Evolutionary conservation across 2,329 filamentous ascomycete genomes (phyloP).

Genomic region (Stachybotrys elegans): DNA sequence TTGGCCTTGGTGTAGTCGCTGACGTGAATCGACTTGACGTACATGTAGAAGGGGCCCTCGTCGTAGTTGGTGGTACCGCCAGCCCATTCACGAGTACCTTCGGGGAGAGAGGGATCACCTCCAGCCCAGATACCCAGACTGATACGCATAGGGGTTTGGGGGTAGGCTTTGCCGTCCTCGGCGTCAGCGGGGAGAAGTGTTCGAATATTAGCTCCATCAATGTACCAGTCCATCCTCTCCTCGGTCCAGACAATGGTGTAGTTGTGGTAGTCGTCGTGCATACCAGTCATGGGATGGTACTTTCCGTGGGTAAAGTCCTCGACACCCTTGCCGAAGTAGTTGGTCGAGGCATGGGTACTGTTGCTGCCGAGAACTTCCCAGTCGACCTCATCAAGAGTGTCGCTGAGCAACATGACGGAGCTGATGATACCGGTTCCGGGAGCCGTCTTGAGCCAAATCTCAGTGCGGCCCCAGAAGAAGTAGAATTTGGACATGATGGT

Average conservation of each 20-base stretch:
- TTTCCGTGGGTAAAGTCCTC: constrained; percentile 58
- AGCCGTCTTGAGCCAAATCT: constrained; percentile 73
- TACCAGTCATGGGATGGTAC: constrained; percentile 49
- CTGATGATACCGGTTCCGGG: constrained; percentile 72
- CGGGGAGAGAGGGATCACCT: constrained; percentile 48
- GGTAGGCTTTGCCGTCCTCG: constrained; percentile 54
- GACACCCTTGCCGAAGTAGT: constrained; percentile 75
- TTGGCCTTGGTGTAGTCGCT: constrained; percentile 58
- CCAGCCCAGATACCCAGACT: constrained; percentile 64
- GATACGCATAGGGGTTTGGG: constrained; percentile 72
- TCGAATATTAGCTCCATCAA: constrained; percentile 63
- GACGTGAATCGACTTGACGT: constrained; percentile 54
- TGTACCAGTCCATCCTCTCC: constrained; percentile 60
- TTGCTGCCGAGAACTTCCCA: constrained; percentile 77
- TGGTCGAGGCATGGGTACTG: constrained; percentile 57
- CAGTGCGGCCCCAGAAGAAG: constrained; percentile 79
- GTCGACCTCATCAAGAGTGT: constrained; percentile 83
- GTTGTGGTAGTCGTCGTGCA: constrained; percentile 63
- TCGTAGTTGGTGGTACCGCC: constrained; percentile 64
- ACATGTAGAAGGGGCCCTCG: constrained; percentile 67
- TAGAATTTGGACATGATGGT: constrained; percentile 77
- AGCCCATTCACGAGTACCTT: constrained; percentile 63
- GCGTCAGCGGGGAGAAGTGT: constrained; percentile 57
- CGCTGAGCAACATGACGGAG: constrained; percentile 76
- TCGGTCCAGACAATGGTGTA: constrained; percentile 73